Conservation (phyloP, 129 eudicot genomes). For the Chrysanthemum makinoi region DNA sequence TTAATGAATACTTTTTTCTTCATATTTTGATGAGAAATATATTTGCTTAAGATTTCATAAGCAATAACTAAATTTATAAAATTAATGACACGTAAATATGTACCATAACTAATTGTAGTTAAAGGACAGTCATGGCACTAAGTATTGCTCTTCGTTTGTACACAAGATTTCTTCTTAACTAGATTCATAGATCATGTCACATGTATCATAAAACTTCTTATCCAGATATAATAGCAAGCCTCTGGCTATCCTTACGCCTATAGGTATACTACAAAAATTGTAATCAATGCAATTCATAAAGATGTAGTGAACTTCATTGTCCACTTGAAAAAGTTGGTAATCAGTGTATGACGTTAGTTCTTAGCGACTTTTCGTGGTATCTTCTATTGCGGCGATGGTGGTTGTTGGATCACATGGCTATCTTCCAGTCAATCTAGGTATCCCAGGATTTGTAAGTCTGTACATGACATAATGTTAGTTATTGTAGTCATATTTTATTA, state of each 20-base stretch:
- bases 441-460: slow-evolving; percentile 87
- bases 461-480: too few species aligned
- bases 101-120: too few species aligned
- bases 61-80: too few species aligned
- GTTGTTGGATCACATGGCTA: slow-evolving; percentile 69
- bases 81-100: too few species aligned
- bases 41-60: too few species aligned
- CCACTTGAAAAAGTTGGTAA: slow-evolving; percentile 1
- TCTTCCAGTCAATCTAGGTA: slow-evolving; percentile 69
- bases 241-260: slow-evolving; percentile 95
- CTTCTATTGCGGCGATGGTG: slow-evolving; percentile 81
- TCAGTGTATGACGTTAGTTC: slow-evolving; percentile 42
- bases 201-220: slow-evolving; percentile 85
- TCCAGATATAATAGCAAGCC: slow-evolving; percentile 74
- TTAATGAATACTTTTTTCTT: too few species aligned
- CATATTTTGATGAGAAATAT: too few species aligned
- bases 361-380: slow-evolving; percentile 89
- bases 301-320: background rate
- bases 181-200: slow-evolving; percentile 52
- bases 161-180: slow-evolving; percentile 55
- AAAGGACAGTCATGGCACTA: too few species aligned
- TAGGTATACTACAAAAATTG: slow-evolving; percentile 42
- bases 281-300: background rate
- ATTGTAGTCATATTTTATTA: too few species aligned
- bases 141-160: too few species aligned